Conservation (phyloP, 148 eudicot species). For the Chenopodium formosanum region DNA sequence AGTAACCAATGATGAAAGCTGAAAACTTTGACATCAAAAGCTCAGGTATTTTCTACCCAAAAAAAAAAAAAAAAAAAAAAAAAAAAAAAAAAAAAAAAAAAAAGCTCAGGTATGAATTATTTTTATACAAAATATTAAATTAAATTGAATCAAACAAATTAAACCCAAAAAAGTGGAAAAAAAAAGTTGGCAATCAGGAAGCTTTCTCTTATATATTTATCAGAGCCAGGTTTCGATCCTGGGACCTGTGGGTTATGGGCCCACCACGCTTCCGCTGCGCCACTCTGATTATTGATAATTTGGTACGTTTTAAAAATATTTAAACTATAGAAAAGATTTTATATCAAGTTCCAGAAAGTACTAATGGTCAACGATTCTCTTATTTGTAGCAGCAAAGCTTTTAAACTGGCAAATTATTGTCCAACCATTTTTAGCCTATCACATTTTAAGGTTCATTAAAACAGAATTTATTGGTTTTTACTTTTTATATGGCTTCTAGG, state of each 20-base stretch:
- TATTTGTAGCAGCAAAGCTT: not conserved
- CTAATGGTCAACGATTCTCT: conserved; percentile 6
- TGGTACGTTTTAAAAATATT: not conserved
- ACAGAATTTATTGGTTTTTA: not conserved
- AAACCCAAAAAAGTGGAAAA: not conserved
- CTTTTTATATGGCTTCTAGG: not conserved
- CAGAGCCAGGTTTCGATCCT: conserved; percentile 24
- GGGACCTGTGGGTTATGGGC: conserved; percentile 23
- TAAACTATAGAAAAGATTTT: too few relatives aligned
- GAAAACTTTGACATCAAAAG: too few relatives aligned
- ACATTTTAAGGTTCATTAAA: not conserved
- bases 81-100: too few relatives aligned
- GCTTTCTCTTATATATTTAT: not conserved
- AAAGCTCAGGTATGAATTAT: too few relatives aligned
- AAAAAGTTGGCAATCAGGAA: not conserved
- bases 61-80: too few relatives aligned
- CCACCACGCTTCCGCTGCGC: conserved; percentile 25
- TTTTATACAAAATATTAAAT: too few relatives aligned
- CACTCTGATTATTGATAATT: conserved; percentile 7
- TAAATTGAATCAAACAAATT: not conserved
- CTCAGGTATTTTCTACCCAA: too few relatives aligned
- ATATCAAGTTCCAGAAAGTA: not conserved
- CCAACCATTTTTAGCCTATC: conserved; percentile 19
- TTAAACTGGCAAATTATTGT: not conserved
- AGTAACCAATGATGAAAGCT: too few relatives aligned